phyloP scores from a whole-genome alignment of 192 early-diverging fungal genomes.

The Rhizoclosmatium sp. region DNA sequence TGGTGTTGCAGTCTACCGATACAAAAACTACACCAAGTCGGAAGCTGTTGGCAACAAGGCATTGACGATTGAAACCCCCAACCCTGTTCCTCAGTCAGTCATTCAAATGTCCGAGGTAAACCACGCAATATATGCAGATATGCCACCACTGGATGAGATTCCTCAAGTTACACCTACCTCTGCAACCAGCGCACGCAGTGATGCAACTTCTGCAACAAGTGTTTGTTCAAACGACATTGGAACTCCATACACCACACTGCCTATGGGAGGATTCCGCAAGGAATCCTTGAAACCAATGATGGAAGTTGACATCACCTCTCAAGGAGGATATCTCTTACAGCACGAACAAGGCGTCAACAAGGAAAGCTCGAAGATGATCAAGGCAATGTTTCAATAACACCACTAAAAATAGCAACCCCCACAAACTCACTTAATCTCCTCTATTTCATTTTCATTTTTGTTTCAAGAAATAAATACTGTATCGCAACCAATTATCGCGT shows the following conservation, averaged over 20 bases:
- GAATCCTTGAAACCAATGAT: conserved; percentile 27
- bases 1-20: neutral
- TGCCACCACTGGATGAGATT: conserved; percentile 4
- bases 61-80: neutral
- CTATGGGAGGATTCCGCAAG: conserved; percentile 25
- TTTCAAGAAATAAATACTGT: neutral
- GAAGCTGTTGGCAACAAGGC: neutral
- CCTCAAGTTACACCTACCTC: neutral
- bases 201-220: conserved; percentile 22
- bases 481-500: neutral
- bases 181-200: neutral
- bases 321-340: conserved; percentile 11
- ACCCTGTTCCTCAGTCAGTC: neutral
- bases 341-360: neutral
- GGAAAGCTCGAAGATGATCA: conserved; percentile 5
- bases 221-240: conserved; percentile 3
- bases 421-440: neutral
- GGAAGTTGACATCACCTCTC: conserved; percentile 1
- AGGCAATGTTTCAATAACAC: neutral
- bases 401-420: neutral
- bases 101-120: conserved; percentile 12
- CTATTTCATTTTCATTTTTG: neutral
- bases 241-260: conserved; percentile 25
- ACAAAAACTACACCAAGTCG: neutral
- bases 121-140: neutral